Conservation (phyloP, 2,329 filamentous ascomycete species). For the Colletotrichum horii region DNA sequence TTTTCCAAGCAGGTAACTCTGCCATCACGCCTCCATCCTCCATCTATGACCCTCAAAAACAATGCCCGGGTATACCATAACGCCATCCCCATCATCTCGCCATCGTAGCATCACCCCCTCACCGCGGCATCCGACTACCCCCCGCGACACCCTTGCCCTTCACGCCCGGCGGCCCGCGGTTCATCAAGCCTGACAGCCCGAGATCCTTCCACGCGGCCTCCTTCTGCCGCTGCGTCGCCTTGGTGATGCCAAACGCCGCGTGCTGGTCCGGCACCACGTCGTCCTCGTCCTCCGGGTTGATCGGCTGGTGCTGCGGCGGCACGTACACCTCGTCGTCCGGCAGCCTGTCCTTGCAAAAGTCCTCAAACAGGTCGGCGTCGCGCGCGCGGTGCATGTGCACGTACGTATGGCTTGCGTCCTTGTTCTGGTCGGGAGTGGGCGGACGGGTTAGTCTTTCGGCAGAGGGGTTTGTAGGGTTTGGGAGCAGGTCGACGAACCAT, state of each 20-base stretch:
- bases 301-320: conserved; percentile 77
- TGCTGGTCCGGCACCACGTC: conserved; percentile 89
- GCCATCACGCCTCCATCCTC: background rate
- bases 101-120: background rate
- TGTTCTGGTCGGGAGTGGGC: conserved; percentile 52
- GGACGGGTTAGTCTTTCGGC: background rate
- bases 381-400: conserved; percentile 75
- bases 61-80: conserved; percentile 14
- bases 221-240: conserved; percentile 73
- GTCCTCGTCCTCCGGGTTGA: conserved; percentile 88
- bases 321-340: conserved; percentile 84
- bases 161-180: conserved; percentile 54
- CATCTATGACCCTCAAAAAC: background rate
- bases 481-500: background rate
- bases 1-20: too few relatives aligned
- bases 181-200: conserved; percentile 74
- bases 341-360: conserved; percentile 71
- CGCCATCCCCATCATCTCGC: background rate
- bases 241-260: conserved; percentile 84
- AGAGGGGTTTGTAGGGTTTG: too few relatives aligned
- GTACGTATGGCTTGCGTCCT: conserved; percentile 78
- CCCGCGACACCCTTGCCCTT: conserved; percentile 20
- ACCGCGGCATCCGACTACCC: conserved; percentile 17
- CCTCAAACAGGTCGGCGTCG: conserved; percentile 81
- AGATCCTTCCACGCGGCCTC: conserved; percentile 83